Evolutionary conservation across 2,329 filamentous ascomycete species (phyloP).

Genomic region (Gremmenia infestans): DNA sequence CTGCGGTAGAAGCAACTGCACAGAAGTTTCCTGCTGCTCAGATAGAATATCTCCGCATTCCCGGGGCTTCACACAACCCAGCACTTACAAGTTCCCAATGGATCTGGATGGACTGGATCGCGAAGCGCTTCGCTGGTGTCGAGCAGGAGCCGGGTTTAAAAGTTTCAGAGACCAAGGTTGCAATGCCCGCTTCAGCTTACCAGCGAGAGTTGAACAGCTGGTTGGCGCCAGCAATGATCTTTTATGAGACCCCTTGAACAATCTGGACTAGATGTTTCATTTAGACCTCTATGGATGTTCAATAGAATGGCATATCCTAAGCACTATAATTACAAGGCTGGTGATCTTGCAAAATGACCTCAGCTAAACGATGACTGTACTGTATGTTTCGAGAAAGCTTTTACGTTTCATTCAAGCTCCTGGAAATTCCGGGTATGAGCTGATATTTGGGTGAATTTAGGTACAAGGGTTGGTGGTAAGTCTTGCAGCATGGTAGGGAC

Average conservation of each 20-base stretch:
- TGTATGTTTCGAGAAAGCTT: no score
- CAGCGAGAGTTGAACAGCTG: not conserved
- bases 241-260: not conserved
- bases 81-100: not conserved
- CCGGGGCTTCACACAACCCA: not conserved
- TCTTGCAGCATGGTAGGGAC: no score
- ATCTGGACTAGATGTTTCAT: no score
- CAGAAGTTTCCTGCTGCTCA: not conserved
- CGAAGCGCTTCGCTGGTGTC: not conserved
- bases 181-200: slow-evolving; percentile 1
- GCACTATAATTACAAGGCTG: no score
- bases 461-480: no score
- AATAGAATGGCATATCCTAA: not conserved
- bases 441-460: no score
- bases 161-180: not conserved
- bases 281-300: not conserved
- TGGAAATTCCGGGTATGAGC: no score
- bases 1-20: not conserved
- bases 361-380: no score
- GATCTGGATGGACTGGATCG: slow-evolving; percentile 6
- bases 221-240: not conserved
- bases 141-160: not conserved
- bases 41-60: not conserved
- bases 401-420: no score
- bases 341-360: no score